Percentiles rank a stretch among this genome's conserved stretches.
Conservation (phyloP, 2,329 filamentous ascomycete species). For the Grosmannia clavigera region DNA sequence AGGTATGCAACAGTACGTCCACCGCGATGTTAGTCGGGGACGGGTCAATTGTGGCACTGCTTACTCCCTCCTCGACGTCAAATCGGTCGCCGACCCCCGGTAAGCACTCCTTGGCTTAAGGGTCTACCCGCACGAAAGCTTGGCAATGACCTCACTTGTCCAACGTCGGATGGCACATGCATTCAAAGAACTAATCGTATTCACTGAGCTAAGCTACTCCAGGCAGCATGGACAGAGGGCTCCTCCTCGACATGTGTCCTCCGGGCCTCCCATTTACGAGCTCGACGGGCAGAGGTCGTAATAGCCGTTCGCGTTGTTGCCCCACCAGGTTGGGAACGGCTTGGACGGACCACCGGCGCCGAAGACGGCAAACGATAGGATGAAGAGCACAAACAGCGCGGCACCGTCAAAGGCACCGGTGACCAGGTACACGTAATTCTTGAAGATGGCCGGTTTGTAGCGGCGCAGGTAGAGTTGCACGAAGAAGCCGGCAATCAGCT, state of each 20-base stretch:
- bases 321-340: constrained; percentile 42
- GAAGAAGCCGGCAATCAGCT: constrained; percentile 30
- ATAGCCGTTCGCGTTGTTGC: constrained; percentile 35
- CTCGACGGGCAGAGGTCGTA: constrained; percentile 33
- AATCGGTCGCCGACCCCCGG: not conserved
- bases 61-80: not conserved
- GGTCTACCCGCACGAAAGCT: not conserved
- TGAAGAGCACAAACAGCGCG: constrained; percentile 33
- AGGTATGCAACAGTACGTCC: no score
- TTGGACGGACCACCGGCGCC: constrained; percentile 28
- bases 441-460: constrained; percentile 37
- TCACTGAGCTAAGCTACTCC: not conserved
- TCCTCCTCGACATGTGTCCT: not conserved
- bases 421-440: constrained; percentile 39
- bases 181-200: not conserved
- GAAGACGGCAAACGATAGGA: constrained; percentile 43
- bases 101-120: not conserved
- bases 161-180: not conserved
- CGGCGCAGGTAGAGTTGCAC: constrained; percentile 40
- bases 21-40: not conserved
- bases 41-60: not conserved
- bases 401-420: constrained; percentile 41
- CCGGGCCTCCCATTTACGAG: not conserved
- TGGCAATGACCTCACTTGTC: not conserved
- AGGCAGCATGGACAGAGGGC: not conserved